Evolutionary conservation across 768 basidiomycete species (phyloP), one percentile per base, ranked within the genome.

Genomic region (Lactifluus subvellereus): DNA sequence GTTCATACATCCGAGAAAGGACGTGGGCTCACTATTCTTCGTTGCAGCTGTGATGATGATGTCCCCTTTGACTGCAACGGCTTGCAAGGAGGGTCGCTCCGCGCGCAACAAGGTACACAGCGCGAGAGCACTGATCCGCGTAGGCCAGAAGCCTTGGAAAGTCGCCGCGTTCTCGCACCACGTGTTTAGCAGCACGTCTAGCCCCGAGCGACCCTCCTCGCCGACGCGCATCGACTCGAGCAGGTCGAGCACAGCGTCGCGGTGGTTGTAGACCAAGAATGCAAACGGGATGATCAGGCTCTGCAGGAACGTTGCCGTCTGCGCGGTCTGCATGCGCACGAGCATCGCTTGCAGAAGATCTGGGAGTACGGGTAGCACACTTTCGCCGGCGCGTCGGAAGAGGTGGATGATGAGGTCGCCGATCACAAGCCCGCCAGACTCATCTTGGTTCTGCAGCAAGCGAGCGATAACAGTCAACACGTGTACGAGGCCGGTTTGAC

Each of bases 111-210:
- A 79, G 64, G 89, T 83, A 33, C 83, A 83, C 54, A 99, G 76
- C 1, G 89, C 95, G 59, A 98, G 76, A 43, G 84, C 87, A 73
- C 92, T 94, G 69, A 96, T 82, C 37, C 92, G 84, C 4, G 86
- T 84, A 10, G 92, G 87, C 95, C 96, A 98, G 74, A 88, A 93
- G 35, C 97, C 95, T 71, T 94, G 92, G 81, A 98, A 91, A 5
- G 88, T 92, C 73, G 93, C 90, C 13, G 88, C 87, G 69, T 94
- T 95, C 72, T 99, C 96, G 70, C 90, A 91, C 96, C 95, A 98
- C 0, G 90, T 87, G 59, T 87, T 83, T 32, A 98, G 81, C n/a
- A 99, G 79, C 52, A 98, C 82, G 64, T 94, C 87, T n/a, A 98
- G 80, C 0, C 84, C 91, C 0, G 81, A 80, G 33, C 84, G 80